Evolutionary conservation across 306 rosid species (phyloP), one percentile per base, ranked within the genome.

Genomic region (Pachyrhizus erosus): DNA sequence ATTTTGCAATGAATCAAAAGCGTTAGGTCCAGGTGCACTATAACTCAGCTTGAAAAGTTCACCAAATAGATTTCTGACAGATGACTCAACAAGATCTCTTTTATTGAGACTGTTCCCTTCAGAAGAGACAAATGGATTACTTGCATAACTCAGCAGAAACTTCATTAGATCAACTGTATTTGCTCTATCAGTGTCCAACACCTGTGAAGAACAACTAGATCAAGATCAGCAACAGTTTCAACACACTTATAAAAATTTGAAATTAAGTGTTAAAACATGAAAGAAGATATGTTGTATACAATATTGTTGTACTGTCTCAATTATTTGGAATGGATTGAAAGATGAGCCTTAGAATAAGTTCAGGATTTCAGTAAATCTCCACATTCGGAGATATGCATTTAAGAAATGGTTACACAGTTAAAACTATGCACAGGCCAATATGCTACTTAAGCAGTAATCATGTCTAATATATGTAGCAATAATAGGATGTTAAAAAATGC

Each of bases 101-200:
- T 88, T 79, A 80, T 76, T 78, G 77, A 81, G 70, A 83, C 68
- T 85, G 83, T 66, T 85, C 84, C 80, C 84, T 72, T 92, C 90
- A 10, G 91, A 91, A 76, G 91, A 75, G 73, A 75, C 74, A 60
- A 72, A 64, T 48, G 85, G 81, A 73, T 73, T 88, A 88, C 94
- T 91, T 18, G 92, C 92, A 83, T 89, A 92, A 86, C 98, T 91
- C 86, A 93, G 87, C 85, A 96, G 61, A 87, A 77, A 92, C 84
- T 87, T 96, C 96, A 96, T 93, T 86, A 96, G 85, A 91, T 96
- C 99, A 88, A 89, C 91, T n/a, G 83, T 90, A 78, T 80, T 85
- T 52, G 97, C 92, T 86, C 82, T 86, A 85, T 90, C 88, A 79
- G 87, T 71, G 42, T 90, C 96, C 80, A 82, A 70, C 49, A 79